Base-by-base conservation (phyloP, 2,329 filamentous ascomycete genomes). In the Karstenula rhodostoma region DNA sequence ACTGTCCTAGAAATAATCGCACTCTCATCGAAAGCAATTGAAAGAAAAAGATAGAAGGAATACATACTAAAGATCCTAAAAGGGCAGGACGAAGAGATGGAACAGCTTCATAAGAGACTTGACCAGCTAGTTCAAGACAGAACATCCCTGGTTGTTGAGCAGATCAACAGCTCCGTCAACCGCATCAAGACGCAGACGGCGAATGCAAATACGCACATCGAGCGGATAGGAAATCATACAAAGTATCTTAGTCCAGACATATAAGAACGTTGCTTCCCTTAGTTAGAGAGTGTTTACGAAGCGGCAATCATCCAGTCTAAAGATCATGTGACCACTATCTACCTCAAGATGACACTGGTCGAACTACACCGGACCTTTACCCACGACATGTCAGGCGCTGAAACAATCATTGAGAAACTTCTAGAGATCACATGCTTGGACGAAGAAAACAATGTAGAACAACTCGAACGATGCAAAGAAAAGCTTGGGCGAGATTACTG, bases 1-100 rank as follows among this genome's bases (percentile, higher is more conserved):
- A 53, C 49, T 15, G 32, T 58, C 15, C 35, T 58, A 17, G 49
- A 53, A 8, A 52, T 58, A 5, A 54, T 58, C 25, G 48, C 33
- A 8, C 8, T 29, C n/a, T 46, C 23, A 2, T 53, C 48, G 4
- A 58, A 58, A 51, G 46, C 56, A 4, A 58, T 58, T n/a, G 27
- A 40, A 17, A 25, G 54, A 19, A 42, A 43, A 19, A 44, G 56
- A 32, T 51, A 17, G 46, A 51, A 32, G 23, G 42, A 47, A 32
- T 25, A 27, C 19, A 44, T 19, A 5, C 25, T 35, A 1, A 58
- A 27, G 48, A 10, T 58, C 1, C 35, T 53, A 12, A 54, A 19
- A 19, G 40, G 37, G 17, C 35, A 47, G 5, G 49, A 58, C 27
- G 33, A 46, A 35, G 25, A 54, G 17, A 15, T 58, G 17, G 25